Evolutionary conservation across 1,284 basidiomycete species (phyloP).

Genomic region (Cutaneotrichosporon dermatis): DNA sequence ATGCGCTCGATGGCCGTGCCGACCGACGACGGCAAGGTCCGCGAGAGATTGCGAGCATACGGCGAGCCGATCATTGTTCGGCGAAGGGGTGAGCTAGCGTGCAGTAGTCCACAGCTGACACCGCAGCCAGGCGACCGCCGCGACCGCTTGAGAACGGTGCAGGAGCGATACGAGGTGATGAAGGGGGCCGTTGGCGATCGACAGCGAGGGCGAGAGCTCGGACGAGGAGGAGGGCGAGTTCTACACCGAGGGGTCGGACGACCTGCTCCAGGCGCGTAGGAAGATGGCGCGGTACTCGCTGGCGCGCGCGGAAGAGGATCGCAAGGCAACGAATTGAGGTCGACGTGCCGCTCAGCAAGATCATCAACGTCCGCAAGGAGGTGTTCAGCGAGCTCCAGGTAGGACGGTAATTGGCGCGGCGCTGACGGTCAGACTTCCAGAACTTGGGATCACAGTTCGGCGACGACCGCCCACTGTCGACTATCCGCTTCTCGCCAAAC

Average conservation of each 20-base stretch:
- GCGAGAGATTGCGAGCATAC: slow-evolving; percentile 79
- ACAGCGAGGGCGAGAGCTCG: slow-evolving; percentile 41
- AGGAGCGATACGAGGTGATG: slow-evolving; percentile 79
- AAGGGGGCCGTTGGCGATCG: slow-evolving; percentile 52
- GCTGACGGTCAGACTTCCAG: slow-evolving; percentile 63
- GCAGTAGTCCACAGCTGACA: too few species aligned
- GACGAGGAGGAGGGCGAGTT: slow-evolving; percentile 86
- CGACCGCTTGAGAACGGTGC: slow-evolving; percentile 86
- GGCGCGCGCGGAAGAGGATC: slow-evolving; percentile 86
- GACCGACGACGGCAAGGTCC: slow-evolving; percentile 91
- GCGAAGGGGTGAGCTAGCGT: slow-evolving; percentile 59
- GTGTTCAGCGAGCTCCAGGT: slow-evolving; percentile 87
- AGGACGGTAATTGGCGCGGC: slow-evolving; percentile 27
- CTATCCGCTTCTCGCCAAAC: slow-evolving; percentile 92
- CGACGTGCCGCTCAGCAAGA: slow-evolving; percentile 77
- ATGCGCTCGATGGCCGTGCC: slow-evolving; percentile 91
- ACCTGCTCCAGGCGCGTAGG: slow-evolving; percentile 75
- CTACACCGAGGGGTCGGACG: slow-evolving; percentile 84
- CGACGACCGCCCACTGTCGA: slow-evolving; percentile 88
- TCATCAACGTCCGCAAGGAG: slow-evolving; percentile 85
- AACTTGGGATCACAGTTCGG: slow-evolving; percentile 97
- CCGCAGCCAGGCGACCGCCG: slow-evolving; percentile 57
- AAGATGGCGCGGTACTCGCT: slow-evolving; percentile 87
- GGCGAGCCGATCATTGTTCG: slow-evolving; percentile 97
- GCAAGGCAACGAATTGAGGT: slow-evolving; percentile 83